phyloP scores from a whole-genome alignment of 2,329 filamentous ascomycete species.

The Helminthosporium solani region DNA sequence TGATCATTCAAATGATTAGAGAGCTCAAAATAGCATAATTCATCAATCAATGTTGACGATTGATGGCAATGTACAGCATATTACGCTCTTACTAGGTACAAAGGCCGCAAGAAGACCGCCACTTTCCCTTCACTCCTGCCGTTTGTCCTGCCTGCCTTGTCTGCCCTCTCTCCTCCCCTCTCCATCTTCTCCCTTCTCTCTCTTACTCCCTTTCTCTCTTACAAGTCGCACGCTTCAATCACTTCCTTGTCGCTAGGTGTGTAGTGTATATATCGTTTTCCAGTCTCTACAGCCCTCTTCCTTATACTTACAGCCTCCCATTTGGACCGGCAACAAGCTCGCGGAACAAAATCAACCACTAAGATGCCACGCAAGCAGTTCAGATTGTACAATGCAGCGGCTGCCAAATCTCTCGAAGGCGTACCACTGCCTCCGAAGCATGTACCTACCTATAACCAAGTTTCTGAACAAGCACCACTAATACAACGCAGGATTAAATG shows the following conservation, averaged over 20 bases:
- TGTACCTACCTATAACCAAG: neutral
- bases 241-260: neutral
- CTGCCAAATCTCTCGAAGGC: slow-evolving; percentile 10
- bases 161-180: too few species aligned
- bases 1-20: too few species aligned
- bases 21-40: too few species aligned
- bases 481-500: slow-evolving; percentile 47
- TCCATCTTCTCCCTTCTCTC: too few species aligned
- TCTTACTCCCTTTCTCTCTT: neutral
- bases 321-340: neutral
- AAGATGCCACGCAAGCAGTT: slow-evolving; percentile 2
- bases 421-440: slow-evolving; percentile 24
- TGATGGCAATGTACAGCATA: too few species aligned
- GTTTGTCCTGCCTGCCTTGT: too few species aligned
- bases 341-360: neutral
- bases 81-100: too few species aligned
- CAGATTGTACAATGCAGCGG: neutral
- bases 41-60: too few species aligned
- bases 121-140: too few species aligned
- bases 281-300: neutral
- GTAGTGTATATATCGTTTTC: neutral
- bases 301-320: neutral
- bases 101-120: too few species aligned
- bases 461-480: neutral
- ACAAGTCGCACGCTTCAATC: too few species aligned